phyloP scores from a whole-genome alignment of 148 eudicot species.

The Persicaria tinctoria region DNA sequence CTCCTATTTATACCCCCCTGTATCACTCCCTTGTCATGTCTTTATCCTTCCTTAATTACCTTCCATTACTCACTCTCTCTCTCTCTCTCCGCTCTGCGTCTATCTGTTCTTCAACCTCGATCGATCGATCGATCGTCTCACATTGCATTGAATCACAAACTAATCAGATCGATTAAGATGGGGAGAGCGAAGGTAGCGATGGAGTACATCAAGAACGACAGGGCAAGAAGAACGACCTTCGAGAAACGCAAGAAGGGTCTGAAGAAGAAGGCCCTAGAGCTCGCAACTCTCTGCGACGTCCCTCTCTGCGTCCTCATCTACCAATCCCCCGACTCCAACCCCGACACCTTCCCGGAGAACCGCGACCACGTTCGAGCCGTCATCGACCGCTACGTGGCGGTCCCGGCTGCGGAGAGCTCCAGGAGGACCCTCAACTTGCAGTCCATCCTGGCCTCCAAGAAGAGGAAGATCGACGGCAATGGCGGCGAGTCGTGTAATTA shows the following conservation, averaged over 20 bases:
- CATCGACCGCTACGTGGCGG: neutral
- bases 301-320: conserved; percentile 2
- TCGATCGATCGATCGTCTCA: too few relatives aligned
- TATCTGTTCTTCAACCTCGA: too few relatives aligned
- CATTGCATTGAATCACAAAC: too few relatives aligned
- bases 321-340: neutral
- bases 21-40: too few relatives aligned
- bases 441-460: neutral
- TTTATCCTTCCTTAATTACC: too few relatives aligned
- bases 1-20: too few relatives aligned
- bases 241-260: neutral
- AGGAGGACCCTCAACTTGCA: neutral
- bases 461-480: neutral
- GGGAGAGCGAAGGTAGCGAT: neutral
- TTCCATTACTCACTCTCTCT: too few relatives aligned
- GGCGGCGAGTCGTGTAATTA: neutral
- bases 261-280: conserved; percentile 2
- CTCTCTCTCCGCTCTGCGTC: too few relatives aligned
- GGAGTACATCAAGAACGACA: conserved; percentile 1
- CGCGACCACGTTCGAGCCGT: neutral
- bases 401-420: neutral
- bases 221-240: neutral
- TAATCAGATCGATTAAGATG: neutral
- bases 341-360: neutral
- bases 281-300: neutral